Evolutionary conservation across 257 asterid genomes (phyloP), one percentile per base, ranked within the genome.

Genomic region (Nicotiana otophora): DNA sequence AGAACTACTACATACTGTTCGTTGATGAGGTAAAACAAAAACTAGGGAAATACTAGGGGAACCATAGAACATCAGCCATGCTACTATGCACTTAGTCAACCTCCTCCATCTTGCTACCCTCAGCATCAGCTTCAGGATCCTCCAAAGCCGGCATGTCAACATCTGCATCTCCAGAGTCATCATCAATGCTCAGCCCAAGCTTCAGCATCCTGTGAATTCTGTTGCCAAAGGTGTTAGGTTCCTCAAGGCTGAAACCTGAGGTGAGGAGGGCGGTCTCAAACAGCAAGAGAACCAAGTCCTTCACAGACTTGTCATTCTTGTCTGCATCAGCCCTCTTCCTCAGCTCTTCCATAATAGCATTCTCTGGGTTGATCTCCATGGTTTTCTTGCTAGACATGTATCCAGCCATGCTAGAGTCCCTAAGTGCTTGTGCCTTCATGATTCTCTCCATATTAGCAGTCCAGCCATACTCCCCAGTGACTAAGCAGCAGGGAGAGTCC

Each of bases 81-180:
- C 9, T 10, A 51, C 3, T 23, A 1, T 1, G 31, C 3, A 55
- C 55, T 89, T 88, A 91, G 53, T 91, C 94, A 5, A 91, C 94
- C 75, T 91, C 92, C 84, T 88, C 94, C 94, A 91, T 91, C 92
- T 91, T 91, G 92, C 91, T 88, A 57, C 91, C 92, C 76, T 89
- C 94, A 14, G 89, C 92, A 78, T 91, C 92, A 57, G 84, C 91
- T 81, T 86, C 90, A 0, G 87, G 83, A 4, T 91, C 94, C 55
- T 88, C 94, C 53, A 90, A 82, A 0, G 90, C 72, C 1, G 94
- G 94, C 92, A 90, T 89, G 58, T 88, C 93, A 28, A 63, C 90
- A 79, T 90, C 93, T 3, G 63, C 92, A 8, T 86, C 92, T 26
- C 57, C 90, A 4, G 83, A 85, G n/a, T 91, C 92, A 0, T 89